Base-by-base conservation (phyloP, 2,329 filamentous ascomycete species). In the Cladosporium cucumerinum region DNA sequence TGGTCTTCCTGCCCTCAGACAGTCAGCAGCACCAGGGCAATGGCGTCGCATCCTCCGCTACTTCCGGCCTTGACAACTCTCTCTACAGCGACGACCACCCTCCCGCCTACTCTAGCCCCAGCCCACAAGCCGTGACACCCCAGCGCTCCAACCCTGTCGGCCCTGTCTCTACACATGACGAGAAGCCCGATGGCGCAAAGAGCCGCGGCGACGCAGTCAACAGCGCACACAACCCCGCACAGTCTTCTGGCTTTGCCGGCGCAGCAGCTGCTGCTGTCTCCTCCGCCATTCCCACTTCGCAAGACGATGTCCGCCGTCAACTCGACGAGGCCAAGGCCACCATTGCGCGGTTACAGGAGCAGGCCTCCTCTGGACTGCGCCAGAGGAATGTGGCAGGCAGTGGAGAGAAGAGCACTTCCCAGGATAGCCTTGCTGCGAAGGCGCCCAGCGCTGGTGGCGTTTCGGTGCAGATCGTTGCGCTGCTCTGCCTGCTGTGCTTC, bases 401-500 rank as follows among this genome's bases (percentile, higher is more conserved):
- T 25, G 59, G 51, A 16, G 66, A 69, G 55, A 71, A 71, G 65
- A 66, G 65, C 21, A 55, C 46, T 18, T 16, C 51, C 28, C 70
- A 72, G 57, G 69, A 69, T 30, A 67, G 66, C 39, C 68, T 71
- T 36, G 70, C 72, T 34, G 68, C 70, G 10, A 64, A 64, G 43
- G 32, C 46, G 5, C 16, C 14, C 28, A 64, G 30, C 46, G 43
- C 63, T 11, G 84, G 93, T 71, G 94, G 95, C 25, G 94, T 99
- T 3, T 89, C 95, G 0, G 87, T 99, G 58, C 89, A 94, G 77
- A 86, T 94, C 68, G 91, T 91, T 52, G 94, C 95, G 25, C 82
- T 87, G 25, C 82, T 99, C 51, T 97, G 93, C 76, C 82, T 99
- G 72, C 73, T 96, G 69, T 93, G 92, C 82, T 99, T 99, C 82